Evolutionary conservation across 1,284 basidiomycete species (phyloP), one percentile per base, ranked within the genome.

Genomic region (Moesziomyces aphidis): DNA sequence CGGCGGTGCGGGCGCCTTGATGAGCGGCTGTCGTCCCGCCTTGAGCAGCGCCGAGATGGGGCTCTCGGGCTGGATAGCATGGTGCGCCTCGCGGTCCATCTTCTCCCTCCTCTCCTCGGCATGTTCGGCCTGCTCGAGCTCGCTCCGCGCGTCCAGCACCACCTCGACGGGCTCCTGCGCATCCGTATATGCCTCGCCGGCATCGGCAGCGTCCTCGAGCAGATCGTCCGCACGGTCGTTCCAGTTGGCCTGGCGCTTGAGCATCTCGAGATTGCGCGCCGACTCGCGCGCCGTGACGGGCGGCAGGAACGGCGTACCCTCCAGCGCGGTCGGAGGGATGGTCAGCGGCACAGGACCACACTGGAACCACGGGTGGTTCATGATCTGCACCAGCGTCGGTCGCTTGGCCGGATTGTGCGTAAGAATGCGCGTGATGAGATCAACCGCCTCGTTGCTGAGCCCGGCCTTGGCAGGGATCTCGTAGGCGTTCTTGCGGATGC

Each of bases 401-500:
- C 96, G 90, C 78, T 90, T 83, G 9, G 87, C 87, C 13, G 80
- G 80, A 19, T 80, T 73, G 23, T 90, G 91, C 5, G 94, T 94
- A 34, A 98, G 89, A 79, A 97, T 97, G 55, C 89, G 87, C 61
- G 90, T 90, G 79, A 99, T 92, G 61, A 97, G 90, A 64, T 91
- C 89, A 73, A 91, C 89, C 0, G 91, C 92, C 49, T 92, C 90
- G 10, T 85, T 78, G 0, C 93, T 93, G 55, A 96, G 89, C 7
- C 87, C 86, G 49, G 91, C 90, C 61, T 94, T 91, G 1, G 89
- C 77, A 0, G 96, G 96, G 85, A 97, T 98, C 78, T 93, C 92
- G 85, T 98, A 99, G 76, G 93, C 90, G 82, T 97, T 97, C 84
- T 94, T 92, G 31, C 92, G 91, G 85, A 99, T 99, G 61, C 94